Evolutionary conservation across 2,329 filamentous ascomycete species (phyloP).

Genomic region (Cercospora zeae-maydis): DNA sequence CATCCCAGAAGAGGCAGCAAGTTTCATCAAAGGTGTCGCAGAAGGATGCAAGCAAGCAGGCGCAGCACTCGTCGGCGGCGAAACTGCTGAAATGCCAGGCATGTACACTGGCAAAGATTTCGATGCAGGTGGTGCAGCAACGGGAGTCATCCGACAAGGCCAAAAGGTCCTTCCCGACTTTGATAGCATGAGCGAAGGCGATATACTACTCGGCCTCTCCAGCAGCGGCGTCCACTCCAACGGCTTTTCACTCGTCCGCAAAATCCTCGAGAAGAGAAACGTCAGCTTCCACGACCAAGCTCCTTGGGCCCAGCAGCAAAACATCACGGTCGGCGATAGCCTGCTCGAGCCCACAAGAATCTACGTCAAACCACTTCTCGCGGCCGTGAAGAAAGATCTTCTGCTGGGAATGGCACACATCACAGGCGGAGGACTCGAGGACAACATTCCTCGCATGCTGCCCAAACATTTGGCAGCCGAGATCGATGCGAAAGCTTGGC

Average conservation of each 20-base stretch:
- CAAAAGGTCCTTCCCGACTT: constrained; percentile 69
- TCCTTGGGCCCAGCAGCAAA: constrained; percentile 64
- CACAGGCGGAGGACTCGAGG: constrained; percentile 85
- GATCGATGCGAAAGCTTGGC: constrained; percentile 74
- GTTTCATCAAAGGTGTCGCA: constrained; percentile 89
- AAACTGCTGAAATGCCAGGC: constrained; percentile 97
- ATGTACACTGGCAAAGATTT: constrained; percentile 88
- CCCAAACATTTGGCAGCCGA: constrained; percentile 73
- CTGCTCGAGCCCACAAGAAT: constrained; percentile 88
- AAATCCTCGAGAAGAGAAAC: constrained; percentile 73
- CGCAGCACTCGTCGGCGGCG: constrained; percentile 90
- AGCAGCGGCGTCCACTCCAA: constrained; percentile 93
- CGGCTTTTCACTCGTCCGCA: constrained; percentile 92
- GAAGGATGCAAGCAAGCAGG: constrained; percentile 78
- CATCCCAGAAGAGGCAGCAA: constrained; percentile 69
- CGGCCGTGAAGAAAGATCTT: constrained; percentile 57
- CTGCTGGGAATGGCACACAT: constrained; percentile 96
- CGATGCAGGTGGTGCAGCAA: constrained; percentile 85
- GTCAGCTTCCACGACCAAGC: constrained; percentile 68
- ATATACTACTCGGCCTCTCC: constrained; percentile 78
- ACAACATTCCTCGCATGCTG: constrained; percentile 94
- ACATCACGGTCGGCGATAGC: constrained; percentile 64
- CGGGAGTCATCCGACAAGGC: constrained; percentile 71
- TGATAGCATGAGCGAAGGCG: constrained; percentile 72
- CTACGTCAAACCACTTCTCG: constrained; percentile 72